These are phyloP conservation scores for Vigna reflexopilosa DNA, from an alignment of 306 rosid genomes.

Conservation along the genomic window DNA sequence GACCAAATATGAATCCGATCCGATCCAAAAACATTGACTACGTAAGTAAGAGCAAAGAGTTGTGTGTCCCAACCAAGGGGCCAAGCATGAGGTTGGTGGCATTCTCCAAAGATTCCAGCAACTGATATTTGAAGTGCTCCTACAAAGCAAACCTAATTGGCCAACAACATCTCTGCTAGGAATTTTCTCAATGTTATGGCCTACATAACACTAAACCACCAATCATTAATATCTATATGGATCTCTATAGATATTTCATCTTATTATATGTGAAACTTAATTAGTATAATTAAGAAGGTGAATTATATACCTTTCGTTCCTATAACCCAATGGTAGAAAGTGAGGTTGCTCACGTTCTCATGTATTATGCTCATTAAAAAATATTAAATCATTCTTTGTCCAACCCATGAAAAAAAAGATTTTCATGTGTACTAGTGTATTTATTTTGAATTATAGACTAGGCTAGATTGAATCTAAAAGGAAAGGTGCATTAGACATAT, in stretches of 20 bases:
- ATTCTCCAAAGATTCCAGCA: constrained; percentile 44
- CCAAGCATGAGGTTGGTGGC: no score
- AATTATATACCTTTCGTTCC: constrained; percentile 48
- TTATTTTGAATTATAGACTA: not conserved
- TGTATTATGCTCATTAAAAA: constrained; percentile 40
- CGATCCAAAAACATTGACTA: no score
- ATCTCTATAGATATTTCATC: not conserved
- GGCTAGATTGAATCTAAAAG: not conserved
- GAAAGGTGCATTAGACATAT: not conserved
- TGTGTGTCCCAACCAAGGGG: no score
- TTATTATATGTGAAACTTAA: not conserved
- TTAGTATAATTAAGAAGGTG: not conserved
- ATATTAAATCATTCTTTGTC: not conserved
- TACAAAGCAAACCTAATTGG: constrained; percentile 71
- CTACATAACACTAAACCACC: constrained; percentile 47
- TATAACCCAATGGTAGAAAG: constrained; percentile 51
- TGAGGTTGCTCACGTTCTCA: constrained; percentile 51
- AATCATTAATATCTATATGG: not conserved
- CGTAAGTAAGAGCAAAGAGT: no score
- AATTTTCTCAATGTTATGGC: constrained; percentile 70
- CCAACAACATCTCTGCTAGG: constrained; percentile 68
- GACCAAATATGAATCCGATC: no score
- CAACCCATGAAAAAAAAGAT: not conserved
- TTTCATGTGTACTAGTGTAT: not conserved
- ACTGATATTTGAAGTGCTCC: constrained; percentile 68